Percentiles rank a stretch among this genome's conserved stretches.
Conservation (phyloP, 495 filamentous ascomycete genomes). For the Mytilinidion resinicola region DNA sequence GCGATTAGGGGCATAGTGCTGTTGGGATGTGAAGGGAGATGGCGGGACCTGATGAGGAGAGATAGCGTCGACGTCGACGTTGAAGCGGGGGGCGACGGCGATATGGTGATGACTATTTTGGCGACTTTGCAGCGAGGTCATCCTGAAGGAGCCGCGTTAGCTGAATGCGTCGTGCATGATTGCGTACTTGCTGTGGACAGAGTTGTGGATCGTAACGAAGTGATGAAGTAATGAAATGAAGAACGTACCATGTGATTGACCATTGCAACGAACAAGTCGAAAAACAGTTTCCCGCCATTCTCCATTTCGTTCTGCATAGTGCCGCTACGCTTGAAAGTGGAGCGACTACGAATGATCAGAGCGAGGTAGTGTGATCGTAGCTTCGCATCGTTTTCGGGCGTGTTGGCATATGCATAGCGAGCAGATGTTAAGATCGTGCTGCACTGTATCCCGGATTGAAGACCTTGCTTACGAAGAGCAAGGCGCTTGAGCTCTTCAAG, state of each 20-base stretch:
- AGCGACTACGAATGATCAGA: conserved; percentile 86
- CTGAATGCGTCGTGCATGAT: no score
- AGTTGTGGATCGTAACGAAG: background rate
- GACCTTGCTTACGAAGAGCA: conserved; percentile 81
- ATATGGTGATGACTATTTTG: background rate
- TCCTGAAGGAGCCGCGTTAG: background rate
- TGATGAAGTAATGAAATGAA: background rate
- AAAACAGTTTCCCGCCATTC: conserved; percentile 83
- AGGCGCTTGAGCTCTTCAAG: conserved; percentile 78
- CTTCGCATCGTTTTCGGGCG: conserved; percentile 78
- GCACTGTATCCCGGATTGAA: conserved; percentile 78
- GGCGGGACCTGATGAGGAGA: background rate
- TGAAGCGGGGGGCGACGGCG: background rate
- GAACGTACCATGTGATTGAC: conserved; percentile 68
- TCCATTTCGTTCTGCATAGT: conserved; percentile 99
- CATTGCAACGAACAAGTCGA: conserved; percentile 95
- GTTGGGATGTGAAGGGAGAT: background rate
- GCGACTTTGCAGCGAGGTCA: background rate
- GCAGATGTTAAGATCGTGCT: conserved; percentile 82
- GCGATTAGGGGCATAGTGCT: background rate
- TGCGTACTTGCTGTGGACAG: background rate
- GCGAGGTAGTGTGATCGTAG: conserved; percentile 92
- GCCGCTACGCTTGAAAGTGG: conserved; percentile 91
- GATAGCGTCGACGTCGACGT: background rate
- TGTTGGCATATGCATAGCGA: conserved; percentile 90